phyloP scores from a whole-genome alignment of 441 rosid genomes.

The Populus hybrid region DNA sequence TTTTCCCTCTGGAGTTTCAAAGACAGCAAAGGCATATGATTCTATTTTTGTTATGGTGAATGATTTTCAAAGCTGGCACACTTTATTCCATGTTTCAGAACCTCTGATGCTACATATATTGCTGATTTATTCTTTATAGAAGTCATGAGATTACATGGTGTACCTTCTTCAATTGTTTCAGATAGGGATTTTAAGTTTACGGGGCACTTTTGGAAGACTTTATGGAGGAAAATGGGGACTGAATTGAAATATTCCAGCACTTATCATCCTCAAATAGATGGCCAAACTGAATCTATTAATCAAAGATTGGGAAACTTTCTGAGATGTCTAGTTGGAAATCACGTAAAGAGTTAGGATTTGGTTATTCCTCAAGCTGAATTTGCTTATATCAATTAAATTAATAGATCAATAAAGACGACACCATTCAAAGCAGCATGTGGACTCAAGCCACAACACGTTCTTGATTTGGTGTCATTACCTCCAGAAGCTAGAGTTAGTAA shows the following conservation, averaged over 20 bases:
- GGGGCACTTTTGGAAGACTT: constrained; percentile 1
- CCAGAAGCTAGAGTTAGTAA: neutral
- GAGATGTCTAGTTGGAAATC: neutral
- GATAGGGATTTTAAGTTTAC: neutral
- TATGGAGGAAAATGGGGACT: constrained; percentile 3
- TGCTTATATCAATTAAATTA: neutral
- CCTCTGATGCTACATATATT: neutral
- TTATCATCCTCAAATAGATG: constrained; percentile 14
- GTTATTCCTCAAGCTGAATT: constrained; percentile 9
- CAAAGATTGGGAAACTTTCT: neutral
- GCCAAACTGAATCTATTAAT: neutral
- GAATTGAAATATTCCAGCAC: constrained; percentile 3
- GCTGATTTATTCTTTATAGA: neutral
- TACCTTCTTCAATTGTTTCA: neutral
- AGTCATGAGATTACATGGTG: neutral
- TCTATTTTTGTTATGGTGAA: neutral
- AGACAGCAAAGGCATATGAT: neutral
- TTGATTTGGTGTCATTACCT: constrained; percentile 3
- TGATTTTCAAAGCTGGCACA: neutral
- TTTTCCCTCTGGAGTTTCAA: neutral
- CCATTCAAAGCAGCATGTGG: neutral
- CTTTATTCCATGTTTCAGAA: neutral
- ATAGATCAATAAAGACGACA: neutral
- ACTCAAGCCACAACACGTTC: neutral
- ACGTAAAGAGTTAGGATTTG: neutral